phyloP scores from a whole-genome alignment of 495 filamentous ascomycete species.

The Neurospora cerealis region DNA sequence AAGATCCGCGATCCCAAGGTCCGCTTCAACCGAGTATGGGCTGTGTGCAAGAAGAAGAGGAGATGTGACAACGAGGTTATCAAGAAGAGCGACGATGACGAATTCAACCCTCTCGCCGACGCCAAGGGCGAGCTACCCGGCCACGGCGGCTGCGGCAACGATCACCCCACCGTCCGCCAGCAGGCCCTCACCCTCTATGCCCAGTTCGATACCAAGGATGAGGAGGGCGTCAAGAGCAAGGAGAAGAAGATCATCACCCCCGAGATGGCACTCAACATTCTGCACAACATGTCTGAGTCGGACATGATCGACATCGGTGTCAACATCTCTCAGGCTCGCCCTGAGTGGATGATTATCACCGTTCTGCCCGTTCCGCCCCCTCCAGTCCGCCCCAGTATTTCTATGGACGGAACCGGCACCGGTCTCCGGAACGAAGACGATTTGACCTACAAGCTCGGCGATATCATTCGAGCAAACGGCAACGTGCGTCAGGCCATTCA shows the following conservation, averaged over 20 bases:
- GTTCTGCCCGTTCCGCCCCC: slow-evolving; percentile 92
- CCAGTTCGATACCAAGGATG: slow-evolving; percentile 34
- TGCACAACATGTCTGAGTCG: slow-evolving; percentile 67
- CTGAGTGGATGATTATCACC: slow-evolving; percentile 97
- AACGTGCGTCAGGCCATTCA: slow-evolving; percentile 81
- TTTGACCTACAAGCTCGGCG: slow-evolving; percentile 95
- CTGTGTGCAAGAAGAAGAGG: slow-evolving; percentile 75
- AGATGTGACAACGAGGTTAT: slow-evolving; percentile 66
- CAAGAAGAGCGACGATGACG: slow-evolving; percentile 45
- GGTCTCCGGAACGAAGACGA: slow-evolving; percentile 94
- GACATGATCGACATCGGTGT: slow-evolving; percentile 82
- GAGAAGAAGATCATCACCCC: slow-evolving; percentile 85
- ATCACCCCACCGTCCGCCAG: slow-evolving; percentile 75
- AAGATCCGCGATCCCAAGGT: slow-evolving; percentile 80
- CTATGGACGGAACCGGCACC: slow-evolving; percentile 76
- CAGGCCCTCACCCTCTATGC: slow-evolving; percentile 73
- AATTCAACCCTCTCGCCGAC: slow-evolving; percentile 39
- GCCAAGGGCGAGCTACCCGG: slow-evolving; percentile 35
- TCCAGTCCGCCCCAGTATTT: slow-evolving; percentile 90
- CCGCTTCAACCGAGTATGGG: slow-evolving; percentile 84
- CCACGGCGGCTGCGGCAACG: slow-evolving; percentile 91
- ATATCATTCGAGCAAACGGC: slow-evolving; percentile 95
- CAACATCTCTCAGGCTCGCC: slow-evolving; percentile 85
- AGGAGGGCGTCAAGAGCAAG: slow-evolving; percentile 71
- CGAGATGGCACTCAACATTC: slow-evolving; percentile 70